Conservation (phyloP, 1,139 yeast species). For the Scheffersomyces parashehatae region DNA sequence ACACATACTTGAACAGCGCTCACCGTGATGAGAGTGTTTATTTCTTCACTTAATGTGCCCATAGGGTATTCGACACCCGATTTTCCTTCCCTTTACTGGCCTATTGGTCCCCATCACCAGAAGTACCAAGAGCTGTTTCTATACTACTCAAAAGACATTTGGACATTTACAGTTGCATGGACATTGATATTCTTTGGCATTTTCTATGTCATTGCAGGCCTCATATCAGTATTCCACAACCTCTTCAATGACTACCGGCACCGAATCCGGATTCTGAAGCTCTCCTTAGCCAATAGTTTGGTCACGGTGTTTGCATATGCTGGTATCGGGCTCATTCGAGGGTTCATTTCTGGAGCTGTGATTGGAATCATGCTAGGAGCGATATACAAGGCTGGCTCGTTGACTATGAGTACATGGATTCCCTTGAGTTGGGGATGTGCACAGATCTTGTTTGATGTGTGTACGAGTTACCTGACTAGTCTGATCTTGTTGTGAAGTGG, state of each 20-base stretch:
- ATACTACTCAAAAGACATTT: conserved; percentile 72
- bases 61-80: conserved; percentile 77
- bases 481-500: conserved; percentile 30
- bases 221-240: conserved; percentile 53
- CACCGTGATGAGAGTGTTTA: conserved; percentile 32
- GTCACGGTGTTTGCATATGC: conserved; percentile 48
- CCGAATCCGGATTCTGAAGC: conserved; percentile 12
- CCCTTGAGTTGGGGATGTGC: conserved; percentile 81
- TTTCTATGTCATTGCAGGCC: conserved; percentile 66
- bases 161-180: conserved; percentile 86
- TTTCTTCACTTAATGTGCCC: conserved; percentile 55
- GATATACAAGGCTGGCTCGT: conserved; percentile 72
- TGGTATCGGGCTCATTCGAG: conserved; percentile 61
- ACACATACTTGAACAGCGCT: too few species aligned
- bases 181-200: conserved; percentile 64
- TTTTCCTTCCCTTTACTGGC: conserved; percentile 85
- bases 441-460: conserved; percentile 63
- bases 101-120: conserved; percentile 45
- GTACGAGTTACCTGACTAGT: conserved; percentile 58
- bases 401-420: conserved; percentile 92
- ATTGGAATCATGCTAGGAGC: conserved; percentile 66
- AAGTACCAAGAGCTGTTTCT: conserved; percentile 57
- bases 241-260: conserved; percentile 24
- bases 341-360: conserved; percentile 68
- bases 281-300: conserved; percentile 18